A percentile compares a stretch with the other conserved stretches of the same genome.
phyloP scores from a whole-genome alignment of 208 protist genomes.

The Leptomonas pyrrhocoris region DNA sequence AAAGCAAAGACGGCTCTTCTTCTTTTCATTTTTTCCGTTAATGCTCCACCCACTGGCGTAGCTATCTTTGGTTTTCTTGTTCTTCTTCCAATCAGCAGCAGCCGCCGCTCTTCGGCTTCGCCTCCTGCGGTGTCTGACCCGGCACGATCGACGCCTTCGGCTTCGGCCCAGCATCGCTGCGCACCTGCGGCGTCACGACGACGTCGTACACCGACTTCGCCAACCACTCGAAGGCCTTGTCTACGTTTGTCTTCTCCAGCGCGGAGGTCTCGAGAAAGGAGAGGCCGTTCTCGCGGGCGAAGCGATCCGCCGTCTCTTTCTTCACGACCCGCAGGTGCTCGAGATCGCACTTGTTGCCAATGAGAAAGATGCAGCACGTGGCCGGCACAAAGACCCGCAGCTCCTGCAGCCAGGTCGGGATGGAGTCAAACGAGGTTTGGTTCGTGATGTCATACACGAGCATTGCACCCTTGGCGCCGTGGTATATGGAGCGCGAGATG shows the following conservation, averaged over 20 bases:
- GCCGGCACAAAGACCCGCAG: conserved; percentile 96
- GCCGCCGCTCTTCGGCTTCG: conserved; percentile 42
- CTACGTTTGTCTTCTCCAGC: conserved; percentile 98
- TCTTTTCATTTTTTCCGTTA: too few relatives aligned
- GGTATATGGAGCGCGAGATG: conserved; percentile 97
- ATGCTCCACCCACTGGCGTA: too few relatives aligned
- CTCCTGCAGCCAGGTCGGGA: conserved; percentile 98
- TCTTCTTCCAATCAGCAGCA: conserved; percentile 52
- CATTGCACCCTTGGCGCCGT: conserved; percentile 98
- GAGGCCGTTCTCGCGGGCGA: conserved; percentile 95
- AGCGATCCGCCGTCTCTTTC: conserved; percentile 95
- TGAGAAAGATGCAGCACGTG: conserved; percentile 98
- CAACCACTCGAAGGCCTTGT: conserved; percentile 98
- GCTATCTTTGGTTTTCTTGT: not conserved
- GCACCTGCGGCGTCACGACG: conserved; percentile 66
- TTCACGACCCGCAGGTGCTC: conserved; percentile 92
- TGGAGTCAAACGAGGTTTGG: conserved; percentile 96
- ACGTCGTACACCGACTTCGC: conserved; percentile 94
- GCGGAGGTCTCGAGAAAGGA: conserved; percentile 99
- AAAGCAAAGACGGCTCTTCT: too few relatives aligned
- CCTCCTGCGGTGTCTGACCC: conserved; percentile 32
- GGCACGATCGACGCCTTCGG: conserved; percentile 38
- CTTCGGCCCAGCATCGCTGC: conserved; percentile 37
- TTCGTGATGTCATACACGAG: conserved; percentile 99
- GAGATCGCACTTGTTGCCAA: conserved; percentile 98